A percentile compares a stretch with the other conserved stretches of the same genome.
Conservation (phyloP, 139 green algal genomes). For the Chlorella sp. region DNA sequence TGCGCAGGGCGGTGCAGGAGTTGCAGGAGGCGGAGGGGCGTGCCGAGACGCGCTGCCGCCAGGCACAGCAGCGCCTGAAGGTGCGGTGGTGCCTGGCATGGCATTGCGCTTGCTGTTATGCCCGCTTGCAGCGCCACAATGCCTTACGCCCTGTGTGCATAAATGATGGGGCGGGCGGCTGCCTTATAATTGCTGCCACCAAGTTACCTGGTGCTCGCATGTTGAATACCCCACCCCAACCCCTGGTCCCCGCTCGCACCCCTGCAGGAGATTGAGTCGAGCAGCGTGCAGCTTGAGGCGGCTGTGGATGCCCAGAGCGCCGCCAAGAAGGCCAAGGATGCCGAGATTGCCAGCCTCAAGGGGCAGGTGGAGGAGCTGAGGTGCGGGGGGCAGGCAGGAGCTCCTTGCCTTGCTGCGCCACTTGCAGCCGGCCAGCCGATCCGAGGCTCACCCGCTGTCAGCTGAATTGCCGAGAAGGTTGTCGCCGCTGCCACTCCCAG, state of each 20-base stretch:
- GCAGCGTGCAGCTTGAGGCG: neutral
- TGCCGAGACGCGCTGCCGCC: constrained; percentile 6
- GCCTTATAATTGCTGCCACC: no score
- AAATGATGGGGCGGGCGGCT: no score
- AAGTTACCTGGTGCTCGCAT: no score
- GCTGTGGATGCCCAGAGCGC: constrained; percentile 15
- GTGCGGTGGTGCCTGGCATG: neutral
- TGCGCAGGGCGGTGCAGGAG: neutral
- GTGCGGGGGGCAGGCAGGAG: neutral
- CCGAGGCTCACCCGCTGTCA: neutral
- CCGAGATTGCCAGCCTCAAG: neutral
- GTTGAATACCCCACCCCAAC: no score
- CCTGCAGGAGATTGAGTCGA: neutral
- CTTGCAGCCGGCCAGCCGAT: no score
- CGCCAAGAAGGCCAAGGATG: neutral
- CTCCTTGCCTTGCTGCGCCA: no score
- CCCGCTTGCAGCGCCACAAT: neutral
- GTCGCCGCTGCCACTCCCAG: neutral
- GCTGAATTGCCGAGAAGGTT: neutral
- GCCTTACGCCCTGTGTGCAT: no score
- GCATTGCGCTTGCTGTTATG: neutral
- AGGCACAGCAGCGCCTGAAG: neutral
- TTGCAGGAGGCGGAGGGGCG: constrained; percentile 17
- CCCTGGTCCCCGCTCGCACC: no score
- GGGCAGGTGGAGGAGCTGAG: constrained; percentile 3